Evolutionary conservation across 805 yeast species (phyloP).

Genomic region (Saccharomyces kudriavzevii): DNA sequence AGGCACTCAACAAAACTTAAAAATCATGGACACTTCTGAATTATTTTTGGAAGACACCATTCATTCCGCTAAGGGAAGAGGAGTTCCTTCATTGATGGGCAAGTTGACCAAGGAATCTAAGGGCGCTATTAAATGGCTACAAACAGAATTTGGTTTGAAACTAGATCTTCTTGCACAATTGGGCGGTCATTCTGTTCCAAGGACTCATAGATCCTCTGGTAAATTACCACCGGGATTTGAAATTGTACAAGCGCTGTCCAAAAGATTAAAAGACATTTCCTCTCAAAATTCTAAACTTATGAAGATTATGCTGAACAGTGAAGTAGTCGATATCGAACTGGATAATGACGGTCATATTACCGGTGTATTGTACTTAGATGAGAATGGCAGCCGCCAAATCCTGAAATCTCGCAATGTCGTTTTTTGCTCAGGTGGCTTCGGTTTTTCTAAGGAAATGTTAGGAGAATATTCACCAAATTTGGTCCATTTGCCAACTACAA

Average conservation of each 20-base stretch:
- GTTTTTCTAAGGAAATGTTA: conserved; percentile 34
- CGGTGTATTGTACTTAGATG: conserved; percentile 37
- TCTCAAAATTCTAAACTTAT: conserved; percentile 25
- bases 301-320: conserved; percentile 34
- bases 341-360: conserved; percentile 27
- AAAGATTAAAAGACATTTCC: conserved; percentile 29
- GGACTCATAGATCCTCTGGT: conserved; percentile 72
- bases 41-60: conserved; percentile 60
- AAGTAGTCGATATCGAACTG: conserved; percentile 30
- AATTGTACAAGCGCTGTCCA: conserved; percentile 40
- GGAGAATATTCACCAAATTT: conserved; percentile 41
- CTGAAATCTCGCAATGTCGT: conserved; percentile 34
- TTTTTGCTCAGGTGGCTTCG: conserved; percentile 57
- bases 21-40: conserved; percentile 49
- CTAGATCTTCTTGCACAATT: conserved; percentile 61
- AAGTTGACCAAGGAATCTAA: conserved; percentile 55
- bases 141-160: conserved; percentile 51
- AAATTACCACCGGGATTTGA: conserved; percentile 55
- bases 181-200: conserved; percentile 74
- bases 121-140: conserved; percentile 67
- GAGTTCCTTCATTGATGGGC: conserved; percentile 49
- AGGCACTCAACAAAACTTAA: conserved; percentile 43
- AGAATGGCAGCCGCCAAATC: conserved; percentile 19
- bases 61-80: conserved; percentile 56
- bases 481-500: conserved; percentile 43